phyloP scores from a whole-genome alignment of 169 alveolate species.

The Plasmodium coatneyi region DNA sequence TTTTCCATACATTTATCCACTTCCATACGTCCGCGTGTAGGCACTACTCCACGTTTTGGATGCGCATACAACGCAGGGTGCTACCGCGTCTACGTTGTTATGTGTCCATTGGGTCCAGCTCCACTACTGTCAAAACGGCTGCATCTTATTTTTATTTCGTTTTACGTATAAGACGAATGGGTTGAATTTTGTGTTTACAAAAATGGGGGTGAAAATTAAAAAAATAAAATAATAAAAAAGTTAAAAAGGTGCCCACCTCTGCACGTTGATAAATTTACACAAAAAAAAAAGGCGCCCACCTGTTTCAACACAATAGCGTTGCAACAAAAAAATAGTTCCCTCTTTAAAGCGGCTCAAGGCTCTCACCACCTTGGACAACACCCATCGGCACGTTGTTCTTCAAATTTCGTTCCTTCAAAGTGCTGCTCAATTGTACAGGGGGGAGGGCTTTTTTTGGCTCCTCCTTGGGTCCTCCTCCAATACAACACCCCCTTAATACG shows the following conservation, averaged over 20 bases:
- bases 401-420: neutral
- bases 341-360: neutral
- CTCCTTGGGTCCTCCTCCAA: neutral
- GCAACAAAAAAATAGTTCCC: neutral
- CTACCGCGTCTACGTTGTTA: neutral
- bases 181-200: neutral
- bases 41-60: neutral
- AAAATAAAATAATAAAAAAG: neutral
- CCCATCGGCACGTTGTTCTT: neutral
- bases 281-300: too few species aligned
- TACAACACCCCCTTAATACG: neutral
- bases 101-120: neutral
- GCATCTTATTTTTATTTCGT: neutral
- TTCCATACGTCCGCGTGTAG: neutral
- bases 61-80: neutral
- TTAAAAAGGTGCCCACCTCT: neutral
- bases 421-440: neutral
- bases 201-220: neutral
- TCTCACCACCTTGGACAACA: neutral
- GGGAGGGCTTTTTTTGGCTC: neutral
- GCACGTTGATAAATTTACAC: neutral
- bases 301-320: too few species aligned
- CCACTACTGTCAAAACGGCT: neutral
- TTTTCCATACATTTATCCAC: neutral
- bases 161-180: neutral